A percentile compares a stretch with the other conserved stretches of the same genome.
These are phyloP conservation scores for Blastobotrys proliferans DNA, from an alignment of 1,139 yeast species.

Conservation along the genomic window DNA sequence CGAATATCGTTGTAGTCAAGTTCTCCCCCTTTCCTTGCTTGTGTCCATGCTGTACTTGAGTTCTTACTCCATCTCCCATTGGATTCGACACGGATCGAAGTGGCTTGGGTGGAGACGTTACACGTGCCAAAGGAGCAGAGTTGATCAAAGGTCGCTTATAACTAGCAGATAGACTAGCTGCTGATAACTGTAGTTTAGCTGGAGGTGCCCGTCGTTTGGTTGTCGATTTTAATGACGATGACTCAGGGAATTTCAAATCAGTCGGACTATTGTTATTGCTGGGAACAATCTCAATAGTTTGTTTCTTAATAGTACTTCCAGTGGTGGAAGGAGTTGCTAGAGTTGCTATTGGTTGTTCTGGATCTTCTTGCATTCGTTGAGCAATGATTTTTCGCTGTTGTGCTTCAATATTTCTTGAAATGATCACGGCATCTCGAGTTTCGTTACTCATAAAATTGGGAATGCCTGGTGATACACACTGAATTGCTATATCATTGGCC, in stretches of 20 bases:
- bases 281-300: slow-evolving; percentile 4
- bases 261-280: not conserved
- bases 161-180: not conserved
- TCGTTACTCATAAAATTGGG: slow-evolving; percentile 33
- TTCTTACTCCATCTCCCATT: not conserved
- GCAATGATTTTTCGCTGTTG: slow-evolving; percentile 36
- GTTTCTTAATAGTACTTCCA: slow-evolving; percentile 7
- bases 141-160: slow-evolving; percentile 11
- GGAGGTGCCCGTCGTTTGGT: slow-evolving; percentile 14
- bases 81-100: not conserved
- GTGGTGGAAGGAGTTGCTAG: slow-evolving; percentile 1
- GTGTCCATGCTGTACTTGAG: not conserved
- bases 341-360: no score
- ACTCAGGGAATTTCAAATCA: not conserved
- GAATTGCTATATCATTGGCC: slow-evolving; percentile 34
- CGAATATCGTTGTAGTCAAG: slow-evolving; percentile 6
- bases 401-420: slow-evolving; percentile 35
- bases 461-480: slow-evolving; percentile 41
- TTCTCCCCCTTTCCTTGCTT: not conserved
- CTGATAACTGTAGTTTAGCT: slow-evolving; percentile 5
- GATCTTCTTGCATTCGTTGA: slow-evolving; percentile 18
- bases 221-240: slow-evolving; percentile 10
- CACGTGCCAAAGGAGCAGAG: slow-evolving; percentile 14
- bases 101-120: slow-evolving; percentile 4
- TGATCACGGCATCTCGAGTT: slow-evolving; percentile 33